These are phyloP conservation scores for Serendipita vermifera DNA, from an alignment of 768 basidiomycete species.

Conservation along the genomic window DNA sequence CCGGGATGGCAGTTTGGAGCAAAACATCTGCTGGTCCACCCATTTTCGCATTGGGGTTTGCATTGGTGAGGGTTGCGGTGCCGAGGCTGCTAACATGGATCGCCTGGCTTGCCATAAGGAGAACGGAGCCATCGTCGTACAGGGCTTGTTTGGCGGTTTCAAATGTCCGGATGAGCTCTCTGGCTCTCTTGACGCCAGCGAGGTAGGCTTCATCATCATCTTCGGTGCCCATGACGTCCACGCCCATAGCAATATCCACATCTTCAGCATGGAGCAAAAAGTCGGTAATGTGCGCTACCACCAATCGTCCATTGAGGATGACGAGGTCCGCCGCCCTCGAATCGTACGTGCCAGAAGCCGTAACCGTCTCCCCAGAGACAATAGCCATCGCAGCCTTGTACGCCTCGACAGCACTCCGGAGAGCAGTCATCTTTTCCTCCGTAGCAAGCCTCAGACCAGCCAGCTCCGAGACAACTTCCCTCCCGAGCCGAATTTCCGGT, in stretches of 20 bases:
- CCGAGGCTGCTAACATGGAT: slow-evolving; percentile 18
- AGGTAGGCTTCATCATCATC: slow-evolving; percentile 39
- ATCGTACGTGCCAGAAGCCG: not conserved
- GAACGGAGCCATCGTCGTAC: slow-evolving; percentile 53
- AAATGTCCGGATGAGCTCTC: slow-evolving; percentile 50
- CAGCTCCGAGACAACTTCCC: slow-evolving; percentile 44
- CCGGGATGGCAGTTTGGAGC: slow-evolving; percentile 23
- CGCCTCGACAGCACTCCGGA: not conserved
- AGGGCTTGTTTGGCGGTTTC: slow-evolving; percentile 60
- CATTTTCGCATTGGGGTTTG: slow-evolving; percentile 12
- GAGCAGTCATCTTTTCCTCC: not conserved
- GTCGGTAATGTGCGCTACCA: slow-evolving; percentile 42
- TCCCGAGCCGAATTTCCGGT: slow-evolving; percentile 33
- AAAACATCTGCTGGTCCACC: slow-evolving; percentile 28
- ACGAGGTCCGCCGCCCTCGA: slow-evolving; percentile 19
- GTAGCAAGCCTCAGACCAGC: not conserved
- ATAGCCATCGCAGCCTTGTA: not conserved
- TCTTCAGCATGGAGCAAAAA: slow-evolving; percentile 51
- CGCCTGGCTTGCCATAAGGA: slow-evolving; percentile 48
- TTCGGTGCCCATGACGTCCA: slow-evolving; percentile 58
- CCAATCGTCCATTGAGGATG: slow-evolving; percentile 31
- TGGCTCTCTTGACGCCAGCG: slow-evolving; percentile 55
- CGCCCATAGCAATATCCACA: slow-evolving; percentile 64
- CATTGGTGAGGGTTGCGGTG: slow-evolving; percentile 18
- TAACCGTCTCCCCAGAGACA: no score